Evolutionary conservation across 805 yeast species (phyloP).

Genomic region (Yarrowia phangngaensis): DNA sequence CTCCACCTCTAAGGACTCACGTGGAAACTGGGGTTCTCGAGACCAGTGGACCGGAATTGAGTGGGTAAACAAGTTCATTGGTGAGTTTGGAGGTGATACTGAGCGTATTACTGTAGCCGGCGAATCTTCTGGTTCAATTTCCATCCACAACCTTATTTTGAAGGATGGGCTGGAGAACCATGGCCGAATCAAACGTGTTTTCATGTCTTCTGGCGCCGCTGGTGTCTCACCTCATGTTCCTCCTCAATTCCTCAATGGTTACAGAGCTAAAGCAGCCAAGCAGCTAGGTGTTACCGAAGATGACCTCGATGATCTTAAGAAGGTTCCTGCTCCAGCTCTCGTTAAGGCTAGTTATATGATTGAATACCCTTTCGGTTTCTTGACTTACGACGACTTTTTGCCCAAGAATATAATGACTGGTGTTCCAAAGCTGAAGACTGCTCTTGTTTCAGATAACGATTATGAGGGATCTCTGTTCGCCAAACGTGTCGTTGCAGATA

Average conservation of each 20-base stretch:
- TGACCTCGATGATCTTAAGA: conserved; percentile 1
- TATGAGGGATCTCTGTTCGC: conserved; percentile 15
- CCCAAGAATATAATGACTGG: conserved; percentile 5
- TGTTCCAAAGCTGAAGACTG: conserved; percentile 4
- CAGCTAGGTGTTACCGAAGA: conserved; percentile 3
- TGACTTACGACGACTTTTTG: conserved; percentile 8
- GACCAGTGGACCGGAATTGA: conserved; percentile 47
- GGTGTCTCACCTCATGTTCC: conserved; percentile 12
- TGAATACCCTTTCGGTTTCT: conserved; percentile 22
- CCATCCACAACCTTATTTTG: background rate
- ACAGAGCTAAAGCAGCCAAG: conserved; percentile 17
- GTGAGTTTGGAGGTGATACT: conserved; percentile 46
- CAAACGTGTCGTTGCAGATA: conserved; percentile 1
- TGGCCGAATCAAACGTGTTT: conserved; percentile 4
- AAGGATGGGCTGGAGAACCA: conserved; percentile 5
- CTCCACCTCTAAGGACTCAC: conserved; percentile 39
- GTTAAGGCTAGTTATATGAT: conserved; percentile 7
- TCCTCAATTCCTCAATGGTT: background rate
- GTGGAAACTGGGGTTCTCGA: conserved; percentile 44
- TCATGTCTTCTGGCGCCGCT: conserved; percentile 13
- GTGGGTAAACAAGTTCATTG: conserved; percentile 45
- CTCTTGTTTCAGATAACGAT: conserved; percentile 3
- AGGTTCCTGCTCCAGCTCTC: conserved; percentile 1
- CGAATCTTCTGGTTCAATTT: conserved; percentile 39
- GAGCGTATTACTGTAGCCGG: conserved; percentile 46